Evolutionary conservation across 2,329 filamentous ascomycete species (phyloP), one percentile per base, ranked within the genome.

Genomic region (Intubia oerlemansii): DNA sequence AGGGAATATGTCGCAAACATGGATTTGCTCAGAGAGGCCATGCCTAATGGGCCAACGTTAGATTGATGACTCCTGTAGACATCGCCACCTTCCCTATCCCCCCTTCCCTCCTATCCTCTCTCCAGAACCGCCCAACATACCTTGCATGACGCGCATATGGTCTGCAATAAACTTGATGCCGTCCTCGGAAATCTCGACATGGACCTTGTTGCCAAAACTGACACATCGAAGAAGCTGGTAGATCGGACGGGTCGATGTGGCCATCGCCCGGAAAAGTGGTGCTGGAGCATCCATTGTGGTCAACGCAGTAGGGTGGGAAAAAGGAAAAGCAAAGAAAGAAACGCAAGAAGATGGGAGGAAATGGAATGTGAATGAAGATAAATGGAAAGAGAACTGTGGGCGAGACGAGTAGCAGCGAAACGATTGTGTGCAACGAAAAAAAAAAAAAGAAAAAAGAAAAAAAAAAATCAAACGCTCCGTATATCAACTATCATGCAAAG

Each of bases 71-170:
- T 5, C 5, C 5, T 10, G 10, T 22, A 10, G 20, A 22, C 4
- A 6, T 8, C 15, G 23, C 15, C n/a, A 10, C 13, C 5, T 16
- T 10, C 14, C 6, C 7, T 17, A 12, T 7, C n/a, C 13, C 5
- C 13, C 12, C 17, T n/a, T 8, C 16, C 4, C 10, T 9, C 17
- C 11, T 14, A 14, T 10, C 19, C 13, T 17, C 9, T 17, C 13
- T 19, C 11, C 24, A 25, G 12, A n/a, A 24, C 13, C 9, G 15
- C 22, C n/a, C 39, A 5, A 20, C 56, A 39, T 55, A 78, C 77
- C 82, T 67, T 95, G 84, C 67, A 95, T 84, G 15, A 85, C 79
- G 37, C 80, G 73, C 9, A 77, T 72, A 44, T 93, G 79, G 43
- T 93, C 82, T 16, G 78, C 81, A 12, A 77, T 75, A 46, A 98